Conservation (phyloP, 805 yeast species). For the Groenewaldozyma tartarivorans region DNA sequence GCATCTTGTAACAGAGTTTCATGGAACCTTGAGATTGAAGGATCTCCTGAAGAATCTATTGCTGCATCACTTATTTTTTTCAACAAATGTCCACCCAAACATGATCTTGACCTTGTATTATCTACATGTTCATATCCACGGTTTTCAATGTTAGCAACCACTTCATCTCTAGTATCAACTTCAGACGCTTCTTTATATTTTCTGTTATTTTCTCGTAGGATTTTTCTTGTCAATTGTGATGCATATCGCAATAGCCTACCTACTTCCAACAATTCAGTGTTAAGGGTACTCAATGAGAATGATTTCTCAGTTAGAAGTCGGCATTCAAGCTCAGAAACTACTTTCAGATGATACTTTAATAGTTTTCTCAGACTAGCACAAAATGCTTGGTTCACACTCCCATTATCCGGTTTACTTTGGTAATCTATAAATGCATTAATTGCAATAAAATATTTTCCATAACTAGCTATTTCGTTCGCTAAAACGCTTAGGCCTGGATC, state of each 20-base stretch:
- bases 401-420: constrained; percentile 48
- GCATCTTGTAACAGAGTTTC: constrained; percentile 44
- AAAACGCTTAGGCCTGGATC: constrained; percentile 68
- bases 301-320: constrained; percentile 38
- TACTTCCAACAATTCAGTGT: constrained; percentile 36
- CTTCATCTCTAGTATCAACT: constrained; percentile 30
- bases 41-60: constrained; percentile 56
- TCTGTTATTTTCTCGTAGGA: constrained; percentile 31
- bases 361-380: constrained; percentile 48
- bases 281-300: constrained; percentile 53
- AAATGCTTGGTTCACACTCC: constrained; percentile 65
- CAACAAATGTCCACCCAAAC: constrained; percentile 70
- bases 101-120: constrained; percentile 17
- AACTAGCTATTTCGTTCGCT: constrained; percentile 46
- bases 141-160: constrained; percentile 26
- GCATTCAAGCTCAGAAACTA: constrained; percentile 37
- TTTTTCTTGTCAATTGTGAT: constrained; percentile 44
- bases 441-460: constrained; percentile 56
- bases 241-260: constrained; percentile 41
- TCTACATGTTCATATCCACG: constrained; percentile 1
- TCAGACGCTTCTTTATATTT: constrained; percentile 25
- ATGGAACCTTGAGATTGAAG: constrained; percentile 43
- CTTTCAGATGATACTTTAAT: constrained; percentile 27
- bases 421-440: constrained; percentile 50
- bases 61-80: constrained; percentile 51